phyloP scores from a whole-genome alignment of 257 asterid species.

The Rhazya stricta region DNA sequence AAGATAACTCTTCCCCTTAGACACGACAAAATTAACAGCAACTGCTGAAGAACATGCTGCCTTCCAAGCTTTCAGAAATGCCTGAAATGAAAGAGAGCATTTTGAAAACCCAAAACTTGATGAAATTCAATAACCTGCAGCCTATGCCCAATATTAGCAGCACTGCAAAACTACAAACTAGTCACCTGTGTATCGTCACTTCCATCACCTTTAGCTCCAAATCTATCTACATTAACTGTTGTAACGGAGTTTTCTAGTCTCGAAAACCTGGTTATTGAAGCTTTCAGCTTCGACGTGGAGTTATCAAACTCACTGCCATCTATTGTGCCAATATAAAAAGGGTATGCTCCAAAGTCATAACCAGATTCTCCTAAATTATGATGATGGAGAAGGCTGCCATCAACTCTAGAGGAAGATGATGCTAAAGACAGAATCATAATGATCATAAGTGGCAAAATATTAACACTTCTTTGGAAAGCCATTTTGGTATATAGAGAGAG shows the following conservation, averaged over 20 bases:
- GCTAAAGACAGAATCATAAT: constrained; percentile 1
- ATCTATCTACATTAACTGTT: constrained; percentile 20
- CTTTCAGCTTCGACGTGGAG: neutral
- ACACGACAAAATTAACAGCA: constrained; percentile 23
- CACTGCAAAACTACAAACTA: neutral
- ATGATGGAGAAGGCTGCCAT: neutral
- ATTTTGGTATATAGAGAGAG: neutral
- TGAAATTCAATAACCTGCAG: too few relatives aligned
- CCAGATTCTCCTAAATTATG: constrained; percentile 11
- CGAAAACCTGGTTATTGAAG: neutral
- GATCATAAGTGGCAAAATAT: neutral
- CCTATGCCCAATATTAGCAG: neutral
- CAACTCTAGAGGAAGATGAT: constrained; percentile 12
- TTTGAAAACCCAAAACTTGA: neutral
- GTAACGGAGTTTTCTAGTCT: neutral
- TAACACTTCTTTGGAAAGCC: constrained; percentile 1
- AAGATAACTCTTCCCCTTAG: constrained; percentile 24
- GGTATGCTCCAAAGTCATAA: constrained; percentile 16
- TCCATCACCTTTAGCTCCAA: constrained; percentile 44
- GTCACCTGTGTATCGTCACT: constrained; percentile 33
- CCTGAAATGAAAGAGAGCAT: constrained; percentile 15
- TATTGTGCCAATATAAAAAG: constrained; percentile 15
- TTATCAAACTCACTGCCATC: constrained; percentile 3
- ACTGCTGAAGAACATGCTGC: constrained; percentile 29
- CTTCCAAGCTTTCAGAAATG: constrained; percentile 37